Conservation (phyloP, 257 asterid species). For the Coffea canephora region DNA sequence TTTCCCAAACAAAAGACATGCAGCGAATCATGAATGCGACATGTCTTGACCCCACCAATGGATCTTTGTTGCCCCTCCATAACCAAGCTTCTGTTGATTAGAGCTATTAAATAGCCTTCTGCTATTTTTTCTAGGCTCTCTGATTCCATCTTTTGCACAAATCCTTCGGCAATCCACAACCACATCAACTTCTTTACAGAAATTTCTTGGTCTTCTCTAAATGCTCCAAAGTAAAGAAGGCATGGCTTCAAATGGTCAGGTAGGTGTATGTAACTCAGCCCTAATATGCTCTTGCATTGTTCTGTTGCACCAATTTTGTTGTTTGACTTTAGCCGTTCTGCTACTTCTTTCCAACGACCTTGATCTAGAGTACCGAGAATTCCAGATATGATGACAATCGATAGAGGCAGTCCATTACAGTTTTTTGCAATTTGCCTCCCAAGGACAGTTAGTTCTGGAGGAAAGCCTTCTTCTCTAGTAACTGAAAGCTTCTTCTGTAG, state of each 20-base stretch:
- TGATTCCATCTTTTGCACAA: not conserved
- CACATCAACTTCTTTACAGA: not conserved
- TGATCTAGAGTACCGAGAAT: too few relatives aligned
- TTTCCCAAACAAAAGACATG: not conserved
- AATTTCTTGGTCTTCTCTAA: not conserved
- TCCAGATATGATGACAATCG: too few relatives aligned
- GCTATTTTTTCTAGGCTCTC: not conserved
- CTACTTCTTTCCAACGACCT: too few relatives aligned
- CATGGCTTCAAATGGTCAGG: not conserved
- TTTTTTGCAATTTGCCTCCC: too few relatives aligned
- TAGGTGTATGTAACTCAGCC: not conserved
- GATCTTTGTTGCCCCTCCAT: not conserved
- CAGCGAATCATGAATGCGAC: not conserved
- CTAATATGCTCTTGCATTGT: not conserved
- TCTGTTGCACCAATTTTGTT: not conserved
- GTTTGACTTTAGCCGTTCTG: too few relatives aligned
- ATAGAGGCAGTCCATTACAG: too few relatives aligned
- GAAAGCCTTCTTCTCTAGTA: not conserved
- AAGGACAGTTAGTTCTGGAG: not conserved
- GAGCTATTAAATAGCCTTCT: too few relatives aligned
- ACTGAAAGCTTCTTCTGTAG: not conserved
- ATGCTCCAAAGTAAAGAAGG: too few relatives aligned
- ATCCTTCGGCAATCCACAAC: not conserved
- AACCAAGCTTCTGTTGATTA: too few relatives aligned
- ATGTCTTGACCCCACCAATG: not conserved